Evolutionary conservation across 345 rosid species (phyloP).

Genomic region (Psidium guajava): DNA sequence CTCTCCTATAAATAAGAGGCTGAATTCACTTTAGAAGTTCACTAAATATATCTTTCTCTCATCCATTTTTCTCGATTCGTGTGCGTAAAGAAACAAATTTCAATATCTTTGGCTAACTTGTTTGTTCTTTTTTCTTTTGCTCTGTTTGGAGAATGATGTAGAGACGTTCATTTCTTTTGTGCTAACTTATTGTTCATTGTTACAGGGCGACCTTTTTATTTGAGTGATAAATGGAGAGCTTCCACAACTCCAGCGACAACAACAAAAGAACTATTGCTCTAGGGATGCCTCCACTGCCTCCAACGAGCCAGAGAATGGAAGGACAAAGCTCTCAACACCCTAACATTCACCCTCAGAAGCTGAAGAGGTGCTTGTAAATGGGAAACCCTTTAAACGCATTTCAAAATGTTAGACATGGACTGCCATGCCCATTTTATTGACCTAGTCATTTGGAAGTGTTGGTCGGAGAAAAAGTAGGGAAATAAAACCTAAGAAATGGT

Average conservation of each 20-base stretch:
- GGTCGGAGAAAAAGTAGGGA: not conserved
- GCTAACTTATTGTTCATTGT: not conserved
- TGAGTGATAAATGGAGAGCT: not conserved
- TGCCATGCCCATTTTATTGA: not conserved
- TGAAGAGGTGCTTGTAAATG: not conserved
- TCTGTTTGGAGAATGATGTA: not conserved
- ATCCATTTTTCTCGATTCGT: not conserved
- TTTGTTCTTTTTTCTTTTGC: not conserved
- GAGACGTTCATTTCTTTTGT: not conserved
- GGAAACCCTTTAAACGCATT: not conserved
- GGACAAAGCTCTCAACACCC: not conserved
- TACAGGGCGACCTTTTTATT: not conserved
- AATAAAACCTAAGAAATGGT: not conserved
- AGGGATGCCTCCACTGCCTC: not conserved
- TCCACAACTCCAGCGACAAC: not conserved
- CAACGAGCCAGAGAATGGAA: slow-evolving; percentile 8
- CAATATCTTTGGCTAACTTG: slow-evolving; percentile 6
- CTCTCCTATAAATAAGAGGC: not conserved
- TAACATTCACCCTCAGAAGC: not conserved
- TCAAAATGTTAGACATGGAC: not conserved
- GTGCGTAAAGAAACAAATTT: not conserved
- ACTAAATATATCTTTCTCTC: not conserved
- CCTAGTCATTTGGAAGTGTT: not conserved
- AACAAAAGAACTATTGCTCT: not conserved
- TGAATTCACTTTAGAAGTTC: not conserved